Percentiles rank a stretch among this genome's conserved stretches.
Conservation (phyloP, 177 flowering plant species). For the Vitis hybrid region DNA sequence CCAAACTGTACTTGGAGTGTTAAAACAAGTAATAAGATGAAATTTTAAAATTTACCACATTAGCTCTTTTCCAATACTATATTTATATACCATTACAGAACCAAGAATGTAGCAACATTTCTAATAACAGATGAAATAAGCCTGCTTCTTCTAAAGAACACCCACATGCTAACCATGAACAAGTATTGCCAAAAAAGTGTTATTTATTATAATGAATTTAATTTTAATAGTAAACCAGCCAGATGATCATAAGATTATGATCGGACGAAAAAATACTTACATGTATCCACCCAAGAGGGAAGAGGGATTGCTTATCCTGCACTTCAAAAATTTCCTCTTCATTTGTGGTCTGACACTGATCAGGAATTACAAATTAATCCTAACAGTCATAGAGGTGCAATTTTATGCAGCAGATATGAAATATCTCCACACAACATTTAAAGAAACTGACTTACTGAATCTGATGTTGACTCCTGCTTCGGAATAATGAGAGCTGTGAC, state of each 20-base stretch:
- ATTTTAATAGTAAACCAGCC: not conserved
- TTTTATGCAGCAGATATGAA: slow-evolving; percentile 3
- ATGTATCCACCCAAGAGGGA: slow-evolving; percentile 98
- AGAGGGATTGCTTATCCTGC: slow-evolving; percentile 89
- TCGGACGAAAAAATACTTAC: slow-evolving; percentile 42
- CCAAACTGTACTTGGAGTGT: no score
- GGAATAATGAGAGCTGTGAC: slow-evolving; percentile 90
- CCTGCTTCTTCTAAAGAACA: no score
- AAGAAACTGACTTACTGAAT: slow-evolving; percentile 54
- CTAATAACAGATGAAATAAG: no score
- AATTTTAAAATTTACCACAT: no score
- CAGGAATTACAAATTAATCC: slow-evolving; percentile 7
- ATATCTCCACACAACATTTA: not conserved
- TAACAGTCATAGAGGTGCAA: not conserved
- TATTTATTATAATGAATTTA: slow-evolving; percentile 2
- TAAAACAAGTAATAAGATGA: no score
- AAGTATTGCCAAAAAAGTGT: not conserved
- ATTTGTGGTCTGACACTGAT: slow-evolving; percentile 89
- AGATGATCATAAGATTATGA: not conserved
- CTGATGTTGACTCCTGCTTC: slow-evolving; percentile 93
- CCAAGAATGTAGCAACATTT: no score
- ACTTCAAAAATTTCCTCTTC: slow-evolving; percentile 98
- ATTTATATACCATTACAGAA: no score
- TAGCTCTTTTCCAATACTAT: no score
- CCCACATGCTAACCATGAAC: not conserved